phyloP scores from a whole-genome alignment of 805 yeast genomes.

The Candida glaebosa region DNA sequence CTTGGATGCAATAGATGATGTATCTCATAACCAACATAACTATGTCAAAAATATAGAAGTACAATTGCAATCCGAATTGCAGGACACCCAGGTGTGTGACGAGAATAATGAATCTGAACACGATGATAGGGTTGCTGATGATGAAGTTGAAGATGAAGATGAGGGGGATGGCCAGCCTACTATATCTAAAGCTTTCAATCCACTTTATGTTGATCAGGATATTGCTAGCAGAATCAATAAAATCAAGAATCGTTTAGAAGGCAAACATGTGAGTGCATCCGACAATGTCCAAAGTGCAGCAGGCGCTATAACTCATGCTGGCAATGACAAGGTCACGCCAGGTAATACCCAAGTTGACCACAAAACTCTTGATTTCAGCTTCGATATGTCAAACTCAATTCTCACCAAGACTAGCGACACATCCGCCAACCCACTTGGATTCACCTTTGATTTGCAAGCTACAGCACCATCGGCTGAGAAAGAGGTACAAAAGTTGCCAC shows the following conservation, averaged over 20 bases:
- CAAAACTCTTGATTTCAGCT: neutral
- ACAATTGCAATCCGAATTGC: neutral
- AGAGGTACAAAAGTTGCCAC: constrained; percentile 27
- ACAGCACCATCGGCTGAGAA: neutral
- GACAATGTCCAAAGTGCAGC: constrained; percentile 4
- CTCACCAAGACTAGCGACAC: neutral
- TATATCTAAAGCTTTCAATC: neutral
- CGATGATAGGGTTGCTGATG: no score
- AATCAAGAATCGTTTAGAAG: constrained; percentile 24
- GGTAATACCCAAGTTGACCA: neutral
- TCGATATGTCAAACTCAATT: neutral
- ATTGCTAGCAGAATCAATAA: constrained; percentile 17
- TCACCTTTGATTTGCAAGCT: neutral
- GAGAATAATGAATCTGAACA: neutral
- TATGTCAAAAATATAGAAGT: neutral
- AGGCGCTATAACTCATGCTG: neutral
- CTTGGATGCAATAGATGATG: constrained; percentile 18
- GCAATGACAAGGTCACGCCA: neutral
- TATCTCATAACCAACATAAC: constrained; percentile 5
- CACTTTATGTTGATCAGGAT: neutral
- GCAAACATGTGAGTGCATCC: constrained; percentile 13
- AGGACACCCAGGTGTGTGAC: neutral
- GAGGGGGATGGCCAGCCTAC: neutral
- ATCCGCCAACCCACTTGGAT: neutral
- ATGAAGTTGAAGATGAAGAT: neutral